These are phyloP conservation scores for Neurospora sp. DNA, from an alignment of 495 filamentous ascomycete species.

Conservation along the genomic window DNA sequence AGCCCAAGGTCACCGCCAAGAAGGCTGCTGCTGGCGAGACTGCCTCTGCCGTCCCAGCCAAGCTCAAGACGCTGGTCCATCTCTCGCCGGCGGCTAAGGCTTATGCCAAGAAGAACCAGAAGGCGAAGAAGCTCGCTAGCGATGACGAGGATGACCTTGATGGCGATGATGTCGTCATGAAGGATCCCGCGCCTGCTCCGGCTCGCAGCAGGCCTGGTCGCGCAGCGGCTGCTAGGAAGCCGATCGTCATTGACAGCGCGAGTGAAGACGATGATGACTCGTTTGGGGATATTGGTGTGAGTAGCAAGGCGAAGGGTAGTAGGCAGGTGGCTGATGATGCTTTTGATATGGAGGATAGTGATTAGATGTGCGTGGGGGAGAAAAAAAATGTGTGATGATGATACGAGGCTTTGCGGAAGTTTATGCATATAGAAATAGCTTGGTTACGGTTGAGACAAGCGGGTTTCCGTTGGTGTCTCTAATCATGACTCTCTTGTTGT, in stretches of 20 bases:
- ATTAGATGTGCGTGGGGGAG: not conserved
- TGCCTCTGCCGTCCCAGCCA: slow-evolving; percentile 1
- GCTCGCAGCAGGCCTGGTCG: slow-evolving; percentile 36
- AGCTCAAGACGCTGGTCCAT: slow-evolving; percentile 32
- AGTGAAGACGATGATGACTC: slow-evolving; percentile 33
- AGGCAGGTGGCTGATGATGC: slow-evolving; percentile 9
- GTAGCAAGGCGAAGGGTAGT: slow-evolving; percentile 24
- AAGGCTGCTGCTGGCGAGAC: slow-evolving; percentile 19
- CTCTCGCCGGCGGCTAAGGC: slow-evolving; percentile 74
- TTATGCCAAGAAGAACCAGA: slow-evolving; percentile 62
- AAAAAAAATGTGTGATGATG: not conserved
- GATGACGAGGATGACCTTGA: slow-evolving; percentile 36
- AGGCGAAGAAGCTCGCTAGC: slow-evolving; percentile 35
- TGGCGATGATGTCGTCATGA: slow-evolving; percentile 25
- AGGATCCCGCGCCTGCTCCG: slow-evolving; percentile 28
- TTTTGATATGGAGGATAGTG: slow-evolving; percentile 21
- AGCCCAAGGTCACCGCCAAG: slow-evolving; percentile 19
- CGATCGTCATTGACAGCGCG: slow-evolving; percentile 22
- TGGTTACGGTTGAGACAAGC: not conserved
- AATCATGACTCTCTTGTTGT: not conserved
- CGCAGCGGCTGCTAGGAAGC: slow-evolving; percentile 32
- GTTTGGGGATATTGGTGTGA: slow-evolving; percentile 23
- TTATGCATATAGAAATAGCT: not conserved
- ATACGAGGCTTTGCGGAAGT: not conserved
- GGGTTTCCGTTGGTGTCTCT: not conserved